A percentile compares a stretch with the other conserved stretches of the same genome.
Evolutionary conservation across 441 rosid genomes (phyloP).

Genomic region (Melastoma candidum): DNA sequence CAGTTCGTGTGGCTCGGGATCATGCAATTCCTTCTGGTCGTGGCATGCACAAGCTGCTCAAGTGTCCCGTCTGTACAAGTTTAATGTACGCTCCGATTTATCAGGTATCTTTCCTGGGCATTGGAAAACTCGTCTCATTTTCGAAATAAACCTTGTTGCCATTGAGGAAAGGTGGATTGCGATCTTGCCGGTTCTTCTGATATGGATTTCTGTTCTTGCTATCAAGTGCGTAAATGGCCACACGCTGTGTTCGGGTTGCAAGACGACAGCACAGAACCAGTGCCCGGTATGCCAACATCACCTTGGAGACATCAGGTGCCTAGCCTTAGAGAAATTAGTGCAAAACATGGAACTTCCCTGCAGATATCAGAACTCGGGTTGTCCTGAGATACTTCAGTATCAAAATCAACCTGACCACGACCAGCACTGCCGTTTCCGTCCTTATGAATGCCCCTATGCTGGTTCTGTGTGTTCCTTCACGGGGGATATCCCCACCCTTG

Average conservation of each 20-base stretch:
- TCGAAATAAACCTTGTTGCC: too few relatives aligned
- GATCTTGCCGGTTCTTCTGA: not conserved
- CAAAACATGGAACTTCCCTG: slow-evolving; percentile 72
- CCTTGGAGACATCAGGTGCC: slow-evolving; percentile 80
- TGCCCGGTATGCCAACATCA: slow-evolving; percentile 80
- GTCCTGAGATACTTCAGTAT: slow-evolving; percentile 65
- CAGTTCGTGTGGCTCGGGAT: too few relatives aligned
- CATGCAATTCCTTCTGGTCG: not conserved
- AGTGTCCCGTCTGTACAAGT: slow-evolving; percentile 67
- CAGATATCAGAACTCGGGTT: slow-evolving; percentile 56
- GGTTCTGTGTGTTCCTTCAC: slow-evolving; percentile 71
- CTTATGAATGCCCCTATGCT: slow-evolving; percentile 76
- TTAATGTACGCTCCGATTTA: slow-evolving; percentile 83
- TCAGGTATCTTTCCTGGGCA: slow-evolving; percentile 41
- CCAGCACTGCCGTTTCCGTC: slow-evolving; percentile 55
- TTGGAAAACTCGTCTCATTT: not conserved
- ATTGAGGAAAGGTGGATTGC: too few relatives aligned
- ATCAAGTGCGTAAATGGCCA: slow-evolving; percentile 83
- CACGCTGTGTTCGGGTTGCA: slow-evolving; percentile 69
- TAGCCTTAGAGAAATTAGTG: slow-evolving; percentile 77
- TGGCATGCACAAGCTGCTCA: slow-evolving; percentile 70
- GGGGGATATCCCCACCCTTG: slow-evolving; percentile 60
- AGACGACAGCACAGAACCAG: slow-evolving; percentile 51
- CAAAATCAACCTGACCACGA: slow-evolving; percentile 76
- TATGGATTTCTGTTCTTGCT: not conserved